These are phyloP conservation scores for Colletotrichum musae DNA, from an alignment of 2,329 filamentous ascomycete species.

Conservation along the genomic window DNA sequence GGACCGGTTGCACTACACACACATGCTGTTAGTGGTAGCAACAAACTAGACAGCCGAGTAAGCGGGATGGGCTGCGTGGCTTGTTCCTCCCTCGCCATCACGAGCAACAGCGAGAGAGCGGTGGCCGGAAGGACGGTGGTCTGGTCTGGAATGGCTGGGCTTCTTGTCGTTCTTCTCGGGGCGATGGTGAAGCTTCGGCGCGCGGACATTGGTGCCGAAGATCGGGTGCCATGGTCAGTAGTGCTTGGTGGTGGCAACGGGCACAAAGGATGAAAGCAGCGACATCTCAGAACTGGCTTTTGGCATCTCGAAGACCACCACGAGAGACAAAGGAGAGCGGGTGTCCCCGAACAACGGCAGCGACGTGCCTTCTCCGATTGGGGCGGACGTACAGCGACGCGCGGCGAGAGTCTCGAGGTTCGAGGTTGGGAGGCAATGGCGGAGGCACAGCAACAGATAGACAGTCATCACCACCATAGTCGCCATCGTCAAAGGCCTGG, in stretches of 20 bases:
- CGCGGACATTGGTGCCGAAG: not conserved
- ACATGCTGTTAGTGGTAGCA: no score
- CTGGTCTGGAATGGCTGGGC: conserved; percentile 10
- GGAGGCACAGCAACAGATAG: no score
- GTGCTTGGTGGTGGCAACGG: not conserved
- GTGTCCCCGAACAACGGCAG: no score
- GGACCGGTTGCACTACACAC: not conserved
- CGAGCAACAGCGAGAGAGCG: not conserved
- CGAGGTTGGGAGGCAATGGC: no score
- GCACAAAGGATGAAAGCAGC: conserved; percentile 7
- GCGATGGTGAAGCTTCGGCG: not conserved
- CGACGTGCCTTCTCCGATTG: no score
- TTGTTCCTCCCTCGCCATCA: not conserved
- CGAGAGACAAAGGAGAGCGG: no score
- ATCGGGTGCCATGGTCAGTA: not conserved
- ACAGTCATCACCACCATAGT: no score
- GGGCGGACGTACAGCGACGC: no score
- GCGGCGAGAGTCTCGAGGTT: no score
- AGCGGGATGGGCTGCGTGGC: conserved; percentile 20
- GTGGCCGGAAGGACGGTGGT: not conserved
- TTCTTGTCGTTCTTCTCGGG: not conserved
- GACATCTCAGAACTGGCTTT: no score
- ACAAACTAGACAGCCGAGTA: conserved; percentile 1
- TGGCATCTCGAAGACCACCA: no score
- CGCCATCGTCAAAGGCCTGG: no score